phyloP scores from a whole-genome alignment of 768 basidiomycete genomes.

The Agaricus sinodeliciosus region DNA sequence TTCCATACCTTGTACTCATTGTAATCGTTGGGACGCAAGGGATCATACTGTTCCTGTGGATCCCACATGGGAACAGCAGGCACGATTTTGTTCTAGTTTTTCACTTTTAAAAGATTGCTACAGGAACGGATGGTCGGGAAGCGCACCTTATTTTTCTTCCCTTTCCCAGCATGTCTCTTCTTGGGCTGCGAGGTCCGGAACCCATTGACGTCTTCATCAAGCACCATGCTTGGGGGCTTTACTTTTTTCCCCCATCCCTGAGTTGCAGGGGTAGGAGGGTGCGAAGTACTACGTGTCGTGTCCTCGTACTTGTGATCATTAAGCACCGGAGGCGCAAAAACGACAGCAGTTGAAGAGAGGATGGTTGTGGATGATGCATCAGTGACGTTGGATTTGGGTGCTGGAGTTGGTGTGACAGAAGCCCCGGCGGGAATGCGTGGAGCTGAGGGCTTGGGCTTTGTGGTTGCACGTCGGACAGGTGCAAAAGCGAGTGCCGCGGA shows the following conservation, averaged over 20 bases:
- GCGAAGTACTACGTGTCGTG: conserved; percentile 11
- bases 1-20: conserved; percentile 83
- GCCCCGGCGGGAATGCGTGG: conserved; percentile 59
- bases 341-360: conserved; percentile 53
- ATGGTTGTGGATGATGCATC: conserved; percentile 11
- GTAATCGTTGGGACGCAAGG: conserved; percentile 81
- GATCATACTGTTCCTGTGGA: conserved; percentile 74
- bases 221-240: conserved; percentile 85
- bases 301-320: conserved; percentile 29
- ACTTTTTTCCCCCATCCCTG: conserved; percentile 85
- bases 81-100: conserved; percentile 50
- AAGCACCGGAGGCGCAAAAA: conserved; percentile 64
- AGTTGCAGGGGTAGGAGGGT: conserved; percentile 25
- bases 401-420: conserved; percentile 38
- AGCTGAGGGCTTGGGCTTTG: conserved; percentile 51
- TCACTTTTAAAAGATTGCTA: background rate
- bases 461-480: conserved; percentile 59
- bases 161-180: conserved; percentile 41
- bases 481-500: conserved; percentile 88
- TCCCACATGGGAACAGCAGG: conserved; percentile 61
- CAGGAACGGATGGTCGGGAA: background rate
- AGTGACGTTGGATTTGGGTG: conserved; percentile 15
- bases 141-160: conserved; percentile 60
- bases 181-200: conserved; percentile 58
- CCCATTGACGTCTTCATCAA: conserved; percentile 86